A percentile compares a stretch with the other conserved stretches of the same genome.
phyloP scores from a whole-genome alignment of 352 stramenopile genomes.

The Thraustotheca clavata region DNA sequence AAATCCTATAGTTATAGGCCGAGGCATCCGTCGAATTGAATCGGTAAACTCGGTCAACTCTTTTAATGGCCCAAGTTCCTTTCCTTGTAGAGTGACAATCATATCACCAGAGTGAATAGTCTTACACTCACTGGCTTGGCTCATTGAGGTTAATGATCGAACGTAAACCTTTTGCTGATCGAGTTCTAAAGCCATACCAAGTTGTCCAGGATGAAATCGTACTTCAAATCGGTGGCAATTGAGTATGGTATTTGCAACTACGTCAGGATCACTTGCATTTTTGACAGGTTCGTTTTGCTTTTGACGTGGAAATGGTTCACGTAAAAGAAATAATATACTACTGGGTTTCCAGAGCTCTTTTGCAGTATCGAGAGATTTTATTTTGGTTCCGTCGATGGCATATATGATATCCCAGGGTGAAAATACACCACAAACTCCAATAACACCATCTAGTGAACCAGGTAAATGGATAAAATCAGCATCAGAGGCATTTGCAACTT shows the following conservation, averaged over 20 bases:
- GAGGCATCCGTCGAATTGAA: slow-evolving; percentile 48
- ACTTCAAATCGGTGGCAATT: slow-evolving; percentile 32
- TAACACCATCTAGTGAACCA: background rate
- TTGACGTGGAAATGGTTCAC: background rate
- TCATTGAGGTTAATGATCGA: slow-evolving; percentile 65
- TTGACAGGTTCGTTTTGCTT: background rate
- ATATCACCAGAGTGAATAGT: slow-evolving; percentile 53
- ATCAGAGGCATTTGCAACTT: background rate
- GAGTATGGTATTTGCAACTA: background rate
- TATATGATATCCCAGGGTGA: slow-evolving; percentile 10
- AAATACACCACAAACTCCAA: background rate
- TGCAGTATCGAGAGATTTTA: background rate
- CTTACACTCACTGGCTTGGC: slow-evolving; percentile 62
- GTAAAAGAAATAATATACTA: background rate
- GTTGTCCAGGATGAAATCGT: slow-evolving; percentile 54
- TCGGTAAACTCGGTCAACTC: slow-evolving; percentile 80
- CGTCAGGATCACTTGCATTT: background rate
- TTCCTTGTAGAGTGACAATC: slow-evolving; percentile 65
- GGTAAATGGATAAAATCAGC: background rate
- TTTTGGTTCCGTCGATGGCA: slow-evolving; percentile 11
- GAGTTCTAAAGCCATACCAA: slow-evolving; percentile 65
- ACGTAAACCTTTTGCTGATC: slow-evolving; percentile 60
- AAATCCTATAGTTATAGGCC: slow-evolving; percentile 32
- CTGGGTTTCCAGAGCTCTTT: slow-evolving; percentile 8
- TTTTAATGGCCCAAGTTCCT: slow-evolving; percentile 43